Conservation (phyloP, 768 basidiomycete genomes). For the Termitomyces sp. region DNA sequence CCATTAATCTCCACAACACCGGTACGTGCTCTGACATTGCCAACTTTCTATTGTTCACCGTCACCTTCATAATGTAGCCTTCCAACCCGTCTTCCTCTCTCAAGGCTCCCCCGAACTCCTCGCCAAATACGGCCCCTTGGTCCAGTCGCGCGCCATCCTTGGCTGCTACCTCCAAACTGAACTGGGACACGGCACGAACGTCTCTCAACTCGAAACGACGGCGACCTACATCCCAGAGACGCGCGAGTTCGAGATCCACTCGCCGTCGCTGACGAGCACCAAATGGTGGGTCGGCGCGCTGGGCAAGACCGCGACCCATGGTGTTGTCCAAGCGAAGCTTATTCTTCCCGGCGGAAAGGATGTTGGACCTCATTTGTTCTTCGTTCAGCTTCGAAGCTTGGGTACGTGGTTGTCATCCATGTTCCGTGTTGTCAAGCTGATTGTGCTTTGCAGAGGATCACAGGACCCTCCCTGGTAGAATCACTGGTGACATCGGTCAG, state of each 20-base stretch:
- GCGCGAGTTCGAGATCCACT: slow-evolving; percentile 70
- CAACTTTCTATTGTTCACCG: slow-evolving; percentile 10
- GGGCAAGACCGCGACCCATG: slow-evolving; percentile 71
- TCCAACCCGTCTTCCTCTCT: slow-evolving; percentile 62
- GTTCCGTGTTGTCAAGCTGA: neutral
- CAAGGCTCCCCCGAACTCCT: slow-evolving; percentile 57
- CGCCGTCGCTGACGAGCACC: slow-evolving; percentile 67
- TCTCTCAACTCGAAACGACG: slow-evolving; percentile 66
- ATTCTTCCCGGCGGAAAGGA: slow-evolving; percentile 58
- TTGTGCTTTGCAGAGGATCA: slow-evolving; percentile 46
- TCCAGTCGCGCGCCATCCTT: slow-evolving; percentile 53
- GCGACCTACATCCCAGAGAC: slow-evolving; percentile 69
- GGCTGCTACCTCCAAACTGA: slow-evolving; percentile 79
- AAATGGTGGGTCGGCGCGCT: slow-evolving; percentile 85
- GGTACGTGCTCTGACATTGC: slow-evolving; percentile 25
- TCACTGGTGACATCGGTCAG: slow-evolving; percentile 66
- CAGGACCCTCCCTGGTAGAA: slow-evolving; percentile 54
- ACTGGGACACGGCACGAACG: slow-evolving; percentile 75
- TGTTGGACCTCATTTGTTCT: slow-evolving; percentile 72
- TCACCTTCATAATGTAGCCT: slow-evolving; percentile 32
- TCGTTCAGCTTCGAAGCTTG: slow-evolving; percentile 62
- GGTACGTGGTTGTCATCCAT: slow-evolving; percentile 31
- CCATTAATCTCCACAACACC: slow-evolving; percentile 36
- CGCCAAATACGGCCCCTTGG: slow-evolving; percentile 46
- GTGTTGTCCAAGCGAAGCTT: slow-evolving; percentile 72